Evolutionary conservation across 371 early-diverging fungal species (phyloP), one percentile per base, ranked within the genome.

Genomic region (Mucor plumbeus): DNA sequence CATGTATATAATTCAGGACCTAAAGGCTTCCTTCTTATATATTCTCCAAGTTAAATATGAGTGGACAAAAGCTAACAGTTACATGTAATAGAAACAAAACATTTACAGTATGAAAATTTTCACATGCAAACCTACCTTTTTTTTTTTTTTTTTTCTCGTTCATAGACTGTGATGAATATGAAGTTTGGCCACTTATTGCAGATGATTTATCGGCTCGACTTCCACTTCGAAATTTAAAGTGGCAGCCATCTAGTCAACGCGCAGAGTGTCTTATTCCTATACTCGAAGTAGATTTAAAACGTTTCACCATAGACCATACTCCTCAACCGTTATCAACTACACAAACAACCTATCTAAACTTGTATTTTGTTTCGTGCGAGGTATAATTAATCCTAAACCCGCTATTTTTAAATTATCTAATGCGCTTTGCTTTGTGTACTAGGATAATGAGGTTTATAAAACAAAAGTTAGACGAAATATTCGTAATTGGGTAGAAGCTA

Each of bases 381-480:
- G 93, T 91, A 85, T 26, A 26, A 26, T 26, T 26, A 26, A 26
- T 26, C 26, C 3, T 3, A 26, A 48, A 79, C 70, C 26, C 26
- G 31, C 7, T 41, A 1, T 50, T 14, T 31, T 14, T 3, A 35
- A 48, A 9, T 17, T 36, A 47, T 5, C 26, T 40, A 41, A 63
- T 41, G 8, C n/a, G 36, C 36, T 6, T 14, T 26, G 26, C 26
- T 26, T 26, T 26, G 10, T 44, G 33, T 19, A 10, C 4, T 70
- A 91, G 88, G 98, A 98, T 67, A 85, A 85, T 41, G 97, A 98
- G 50, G 69, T 81, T 1, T 97, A 97, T 83, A 94, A 90, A 69
- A 82, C 81, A 7, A 83, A 81, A 13, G 87, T 94, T 9, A 80
- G 87, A 55, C 88, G 88, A 47, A 91, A 91, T 59, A 92, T 95